Conservation (phyloP, 106 monocot genomes). For the Dioscorea alata region DNA sequence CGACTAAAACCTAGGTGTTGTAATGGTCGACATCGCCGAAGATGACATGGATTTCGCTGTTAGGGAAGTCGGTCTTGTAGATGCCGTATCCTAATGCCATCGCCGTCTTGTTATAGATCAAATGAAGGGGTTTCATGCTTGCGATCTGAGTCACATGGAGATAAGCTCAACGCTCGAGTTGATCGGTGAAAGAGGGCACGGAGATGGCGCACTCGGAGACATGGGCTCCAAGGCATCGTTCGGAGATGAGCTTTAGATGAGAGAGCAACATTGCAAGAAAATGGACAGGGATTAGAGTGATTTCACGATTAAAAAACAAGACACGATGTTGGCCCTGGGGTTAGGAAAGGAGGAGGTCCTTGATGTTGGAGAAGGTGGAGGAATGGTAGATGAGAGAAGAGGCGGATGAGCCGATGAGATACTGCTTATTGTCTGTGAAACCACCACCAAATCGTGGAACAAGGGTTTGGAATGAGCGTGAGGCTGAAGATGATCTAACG, state of each 20-base stretch:
- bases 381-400: conserved; percentile 9
- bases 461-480: too few relatives aligned
- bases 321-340: too few relatives aligned
- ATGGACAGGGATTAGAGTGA: conserved; percentile 33
- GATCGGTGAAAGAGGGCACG: conserved; percentile 71
- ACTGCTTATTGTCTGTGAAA: conserved; percentile 62
- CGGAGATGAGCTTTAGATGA: conserved; percentile 51
- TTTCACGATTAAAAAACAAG: too few relatives aligned
- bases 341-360: conserved; percentile 40
- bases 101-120: conserved; percentile 73
- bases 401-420: conserved; percentile 47
- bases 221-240: conserved; percentile 25
- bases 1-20: conserved; percentile 70
- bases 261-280: conserved; percentile 57
- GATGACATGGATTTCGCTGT: conserved; percentile 16
- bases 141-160: conserved; percentile 77
- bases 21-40: conserved; percentile 82
- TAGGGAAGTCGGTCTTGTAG: conserved; percentile 41
- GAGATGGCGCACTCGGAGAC: conserved; percentile 70
- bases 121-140: conserved; percentile 52
- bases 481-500: too few relatives aligned
- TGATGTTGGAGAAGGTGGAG: conserved; percentile 51
- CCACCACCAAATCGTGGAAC: too few relatives aligned
- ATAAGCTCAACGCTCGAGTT: conserved; percentile 59
- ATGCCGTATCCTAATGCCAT: conserved; percentile 78